These are phyloP conservation scores for Diutina sp. DNA, from an alignment of 1,139 yeast species.

Conservation along the genomic window DNA sequence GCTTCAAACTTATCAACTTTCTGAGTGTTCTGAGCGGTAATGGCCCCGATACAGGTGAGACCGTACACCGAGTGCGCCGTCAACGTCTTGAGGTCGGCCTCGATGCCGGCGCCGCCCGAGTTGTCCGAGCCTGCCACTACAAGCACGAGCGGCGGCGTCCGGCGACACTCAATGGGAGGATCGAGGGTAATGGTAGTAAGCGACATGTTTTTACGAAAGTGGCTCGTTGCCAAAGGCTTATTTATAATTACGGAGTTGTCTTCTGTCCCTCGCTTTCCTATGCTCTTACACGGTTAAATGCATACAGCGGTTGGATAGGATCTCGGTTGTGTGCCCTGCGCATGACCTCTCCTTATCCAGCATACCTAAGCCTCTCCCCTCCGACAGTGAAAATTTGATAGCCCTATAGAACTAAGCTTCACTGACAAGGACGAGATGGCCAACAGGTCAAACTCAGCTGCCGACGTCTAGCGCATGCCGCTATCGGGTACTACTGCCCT, in stretches of 20 bases:
- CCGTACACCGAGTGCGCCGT: slow-evolving; percentile 74
- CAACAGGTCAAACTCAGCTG: too few species aligned
- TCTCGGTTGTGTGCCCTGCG: not conserved
- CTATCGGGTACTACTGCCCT: too few species aligned
- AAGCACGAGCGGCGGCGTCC: slow-evolving; percentile 29
- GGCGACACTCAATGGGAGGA: not conserved
- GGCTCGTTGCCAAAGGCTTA: too few species aligned
- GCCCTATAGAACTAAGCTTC: too few species aligned
- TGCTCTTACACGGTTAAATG: not conserved
- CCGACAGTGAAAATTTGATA: too few species aligned
- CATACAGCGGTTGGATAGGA: not conserved
- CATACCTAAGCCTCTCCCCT: too few species aligned
- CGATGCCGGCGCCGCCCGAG: slow-evolving; percentile 94
- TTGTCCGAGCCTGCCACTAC: slow-evolving; percentile 79
- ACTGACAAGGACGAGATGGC: too few species aligned
- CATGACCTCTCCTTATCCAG: not conserved
- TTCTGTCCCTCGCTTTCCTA: not conserved
- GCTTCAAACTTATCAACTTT: slow-evolving; percentile 43
- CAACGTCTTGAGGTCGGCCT: slow-evolving; percentile 81
- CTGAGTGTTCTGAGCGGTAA: slow-evolving; percentile 72
- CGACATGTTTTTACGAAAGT: not conserved
- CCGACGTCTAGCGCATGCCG: too few species aligned
- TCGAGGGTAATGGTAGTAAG: not conserved
- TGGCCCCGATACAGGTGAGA: slow-evolving; percentile 65
- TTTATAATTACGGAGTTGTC: not conserved